Evolutionary conservation across 345 rosid genomes (phyloP).

Genomic region (Excoecaria cochinchinensis): DNA sequence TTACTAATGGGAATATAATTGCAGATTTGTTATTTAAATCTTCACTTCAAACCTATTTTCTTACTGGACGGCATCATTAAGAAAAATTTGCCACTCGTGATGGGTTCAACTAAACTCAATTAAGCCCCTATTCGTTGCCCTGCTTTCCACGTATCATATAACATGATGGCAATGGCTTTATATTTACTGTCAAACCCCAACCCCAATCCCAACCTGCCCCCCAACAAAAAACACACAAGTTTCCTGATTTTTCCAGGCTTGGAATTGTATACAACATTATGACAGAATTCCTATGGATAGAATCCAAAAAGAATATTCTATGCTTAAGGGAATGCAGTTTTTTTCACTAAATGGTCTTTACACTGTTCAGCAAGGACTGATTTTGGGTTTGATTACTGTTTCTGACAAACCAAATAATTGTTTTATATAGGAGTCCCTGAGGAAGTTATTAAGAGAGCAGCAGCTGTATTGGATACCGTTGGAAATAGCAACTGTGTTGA

Average conservation of each 20-base stretch:
- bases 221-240: too few species aligned
- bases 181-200: background rate
- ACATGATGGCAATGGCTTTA: background rate
- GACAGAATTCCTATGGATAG: background rate
- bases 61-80: background rate
- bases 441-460: slow-evolving; percentile 81
- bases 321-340: background rate
- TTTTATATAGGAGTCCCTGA: slow-evolving; percentile 64
- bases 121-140: background rate
- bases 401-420: slow-evolving; percentile 4
- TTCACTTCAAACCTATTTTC: background rate
- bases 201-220: too few species aligned
- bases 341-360: background rate
- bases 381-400: background rate
- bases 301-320: background rate
- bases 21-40: background rate
- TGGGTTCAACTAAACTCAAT: background rate
- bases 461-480: slow-evolving; percentile 48
- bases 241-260: background rate
- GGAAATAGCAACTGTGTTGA: slow-evolving; percentile 39
- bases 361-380: background rate
- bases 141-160: background rate
- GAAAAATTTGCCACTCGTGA: background rate
- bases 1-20: background rate
- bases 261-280: background rate